Conservation (phyloP, 495 filamentous ascomycete species). For the Xylaria sp. region DNA sequence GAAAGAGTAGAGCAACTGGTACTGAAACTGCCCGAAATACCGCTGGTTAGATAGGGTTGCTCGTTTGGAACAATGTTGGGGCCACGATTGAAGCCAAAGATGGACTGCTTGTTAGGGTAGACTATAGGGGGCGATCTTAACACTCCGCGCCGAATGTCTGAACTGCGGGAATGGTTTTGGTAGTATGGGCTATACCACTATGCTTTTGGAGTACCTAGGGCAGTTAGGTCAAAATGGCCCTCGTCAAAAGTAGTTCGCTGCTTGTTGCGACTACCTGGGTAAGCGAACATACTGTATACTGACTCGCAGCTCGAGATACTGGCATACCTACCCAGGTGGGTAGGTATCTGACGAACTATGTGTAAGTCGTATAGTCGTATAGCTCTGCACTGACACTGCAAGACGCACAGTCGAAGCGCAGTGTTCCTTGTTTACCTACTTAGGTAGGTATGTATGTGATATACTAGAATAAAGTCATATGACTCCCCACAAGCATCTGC, state of each 20-base stretch:
- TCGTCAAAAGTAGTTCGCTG: not conserved
- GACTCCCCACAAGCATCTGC: constrained; percentile 15
- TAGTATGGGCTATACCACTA: not conserved
- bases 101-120: not conserved
- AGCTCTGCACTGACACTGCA: constrained; percentile 8
- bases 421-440: constrained; percentile 3
- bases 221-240: not conserved
- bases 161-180: not conserved
- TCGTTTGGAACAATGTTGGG: not conserved
- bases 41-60: not conserved
- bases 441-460: not conserved
- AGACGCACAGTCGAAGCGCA: not conserved
- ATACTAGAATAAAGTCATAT: constrained; percentile 13
- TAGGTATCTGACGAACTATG: not conserved
- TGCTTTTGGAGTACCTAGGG: not conserved
- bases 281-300: not conserved
- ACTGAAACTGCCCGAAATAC: not conserved
- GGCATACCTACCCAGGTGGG: not conserved
- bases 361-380: constrained; percentile 8
- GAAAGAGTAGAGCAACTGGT: not conserved
- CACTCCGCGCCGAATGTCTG: not conserved
- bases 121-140: not conserved
- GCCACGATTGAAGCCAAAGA: not conserved
- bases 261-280: not conserved
- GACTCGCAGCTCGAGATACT: not conserved